Conservation (phyloP, 2,329 filamentous ascomycete genomes). For the Niveomyces coronatus region DNA sequence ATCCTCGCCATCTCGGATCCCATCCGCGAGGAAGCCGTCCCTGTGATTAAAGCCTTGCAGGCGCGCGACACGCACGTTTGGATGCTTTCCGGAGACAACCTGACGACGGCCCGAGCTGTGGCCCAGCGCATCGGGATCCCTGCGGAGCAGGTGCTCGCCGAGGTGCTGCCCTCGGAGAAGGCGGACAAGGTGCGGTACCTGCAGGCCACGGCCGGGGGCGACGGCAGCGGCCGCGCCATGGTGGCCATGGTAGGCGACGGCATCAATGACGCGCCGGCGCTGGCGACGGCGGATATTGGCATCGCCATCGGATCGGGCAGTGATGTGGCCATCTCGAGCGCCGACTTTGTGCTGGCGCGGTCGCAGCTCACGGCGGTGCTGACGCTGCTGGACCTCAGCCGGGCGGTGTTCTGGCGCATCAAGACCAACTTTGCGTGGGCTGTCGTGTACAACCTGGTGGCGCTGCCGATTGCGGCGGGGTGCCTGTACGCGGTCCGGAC, state of each 20-base stretch:
- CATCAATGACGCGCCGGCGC: conserved; percentile 79
- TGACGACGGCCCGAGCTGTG: conserved; percentile 72
- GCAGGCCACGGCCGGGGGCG: conserved; percentile 39
- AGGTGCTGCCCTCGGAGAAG: conserved; percentile 78
- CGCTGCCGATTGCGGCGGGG: conserved; percentile 73
- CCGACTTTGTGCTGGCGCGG: conserved; percentile 72
- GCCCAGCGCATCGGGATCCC: conserved; percentile 67
- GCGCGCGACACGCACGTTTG: conserved; percentile 62
- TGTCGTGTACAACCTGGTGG: conserved; percentile 67
- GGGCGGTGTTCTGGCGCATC: conserved; percentile 64
- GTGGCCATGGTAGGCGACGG: conserved; percentile 85
- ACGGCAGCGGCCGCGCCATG: conserved; percentile 28
- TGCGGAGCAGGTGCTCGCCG: conserved; percentile 65
- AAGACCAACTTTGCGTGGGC: conserved; percentile 84
- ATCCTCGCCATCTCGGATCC: conserved; percentile 73
- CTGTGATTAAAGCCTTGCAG: conserved; percentile 55
- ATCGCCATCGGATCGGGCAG: conserved; percentile 77
- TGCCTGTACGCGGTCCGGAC: conserved; percentile 54
- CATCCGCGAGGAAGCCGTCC: conserved; percentile 60
- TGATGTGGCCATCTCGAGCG: conserved; percentile 72
- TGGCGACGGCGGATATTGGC: conserved; percentile 70
- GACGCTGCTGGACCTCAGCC: conserved; percentile 61
- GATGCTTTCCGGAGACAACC: conserved; percentile 91
- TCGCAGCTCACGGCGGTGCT: conserved; percentile 60
- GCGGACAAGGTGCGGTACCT: conserved; percentile 58